phyloP scores from a whole-genome alignment of 2,329 filamentous ascomycete genomes.

The Ampelomyces quisqualis region DNA sequence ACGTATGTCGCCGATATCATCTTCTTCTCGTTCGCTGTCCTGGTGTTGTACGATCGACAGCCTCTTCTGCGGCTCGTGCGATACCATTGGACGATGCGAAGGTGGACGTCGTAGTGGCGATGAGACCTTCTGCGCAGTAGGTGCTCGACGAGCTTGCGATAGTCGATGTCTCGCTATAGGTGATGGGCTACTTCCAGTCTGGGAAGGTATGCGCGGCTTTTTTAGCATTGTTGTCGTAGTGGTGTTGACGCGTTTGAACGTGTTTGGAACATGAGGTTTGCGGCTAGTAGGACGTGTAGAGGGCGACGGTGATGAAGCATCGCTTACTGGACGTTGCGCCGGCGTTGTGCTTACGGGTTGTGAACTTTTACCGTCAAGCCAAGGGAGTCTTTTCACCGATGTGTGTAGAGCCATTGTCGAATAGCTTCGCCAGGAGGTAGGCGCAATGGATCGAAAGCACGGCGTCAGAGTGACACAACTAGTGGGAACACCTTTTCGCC shows the following conservation, averaged over 20 bases:
- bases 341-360: slow-evolving; percentile 4
- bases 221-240: slow-evolving; percentile 5
- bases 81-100: slow-evolving; percentile 2
- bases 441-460: no score
- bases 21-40: slow-evolving; percentile 8
- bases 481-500: no score
- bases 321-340: slow-evolving; percentile 1
- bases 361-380: slow-evolving; percentile 31
- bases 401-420: slow-evolving; percentile 11
- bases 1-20: slow-evolving; percentile 4
- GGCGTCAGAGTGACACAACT: no score
- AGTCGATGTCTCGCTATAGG: slow-evolving; percentile 16
- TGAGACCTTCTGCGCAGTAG: slow-evolving; percentile 5
- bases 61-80: slow-evolving; percentile 16
- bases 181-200: slow-evolving; percentile 17
- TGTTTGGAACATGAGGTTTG: slow-evolving; percentile 2
- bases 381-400: slow-evolving; percentile 29
- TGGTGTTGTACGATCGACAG: slow-evolving; percentile 14
- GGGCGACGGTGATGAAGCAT: slow-evolving; percentile 7
- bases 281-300: slow-evolving; percentile 5
- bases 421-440: no score
- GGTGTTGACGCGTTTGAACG: slow-evolving; percentile 8
- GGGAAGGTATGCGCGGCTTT: slow-evolving; percentile 8
- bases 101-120: slow-evolving; percentile 2
- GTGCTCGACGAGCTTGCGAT: slow-evolving; percentile 14